Conservation (phyloP, 331 rosid species). For the Acacia concinna region DNA sequence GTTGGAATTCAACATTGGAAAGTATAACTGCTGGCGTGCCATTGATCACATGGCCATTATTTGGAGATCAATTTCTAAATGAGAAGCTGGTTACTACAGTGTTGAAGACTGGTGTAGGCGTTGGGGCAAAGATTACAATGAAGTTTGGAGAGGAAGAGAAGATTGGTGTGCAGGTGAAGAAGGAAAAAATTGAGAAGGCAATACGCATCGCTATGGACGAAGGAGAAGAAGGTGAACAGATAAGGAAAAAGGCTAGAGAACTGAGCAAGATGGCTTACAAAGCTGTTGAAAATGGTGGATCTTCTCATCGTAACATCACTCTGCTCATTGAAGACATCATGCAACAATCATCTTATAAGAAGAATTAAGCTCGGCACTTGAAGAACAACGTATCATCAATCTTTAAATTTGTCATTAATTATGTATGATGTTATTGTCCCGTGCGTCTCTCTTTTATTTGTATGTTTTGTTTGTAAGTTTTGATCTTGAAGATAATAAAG, state of each 20-base stretch:
- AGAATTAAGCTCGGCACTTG: background rate
- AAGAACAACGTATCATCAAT: background rate
- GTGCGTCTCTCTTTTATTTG: too few relatives aligned
- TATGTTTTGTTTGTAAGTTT: background rate
- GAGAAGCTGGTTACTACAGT: conserved; percentile 20
- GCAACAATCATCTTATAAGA: background rate
- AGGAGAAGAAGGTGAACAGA: conserved; percentile 9
- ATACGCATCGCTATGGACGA: conserved; percentile 20
- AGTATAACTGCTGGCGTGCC: conserved; percentile 27
- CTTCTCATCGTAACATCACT: background rate
- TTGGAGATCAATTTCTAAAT: conserved; percentile 33
- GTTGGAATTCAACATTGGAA: conserved; percentile 45
- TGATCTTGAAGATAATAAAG: background rate
- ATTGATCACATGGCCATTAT: conserved; percentile 37
- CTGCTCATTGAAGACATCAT: background rate
- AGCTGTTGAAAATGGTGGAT: background rate
- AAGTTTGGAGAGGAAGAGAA: conserved; percentile 28
- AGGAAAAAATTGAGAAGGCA: conserved; percentile 22
- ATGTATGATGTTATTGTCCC: background rate
- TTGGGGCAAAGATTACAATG: conserved; percentile 17
- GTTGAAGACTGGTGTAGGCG: conserved; percentile 19
- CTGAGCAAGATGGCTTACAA: background rate
- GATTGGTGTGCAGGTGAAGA: conserved; percentile 26
- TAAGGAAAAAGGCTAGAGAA: conserved; percentile 16
- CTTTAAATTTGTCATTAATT: background rate